Conservation (phyloP, 2,329 filamentous ascomycete species). For the Ophiostoma australiae region DNA sequence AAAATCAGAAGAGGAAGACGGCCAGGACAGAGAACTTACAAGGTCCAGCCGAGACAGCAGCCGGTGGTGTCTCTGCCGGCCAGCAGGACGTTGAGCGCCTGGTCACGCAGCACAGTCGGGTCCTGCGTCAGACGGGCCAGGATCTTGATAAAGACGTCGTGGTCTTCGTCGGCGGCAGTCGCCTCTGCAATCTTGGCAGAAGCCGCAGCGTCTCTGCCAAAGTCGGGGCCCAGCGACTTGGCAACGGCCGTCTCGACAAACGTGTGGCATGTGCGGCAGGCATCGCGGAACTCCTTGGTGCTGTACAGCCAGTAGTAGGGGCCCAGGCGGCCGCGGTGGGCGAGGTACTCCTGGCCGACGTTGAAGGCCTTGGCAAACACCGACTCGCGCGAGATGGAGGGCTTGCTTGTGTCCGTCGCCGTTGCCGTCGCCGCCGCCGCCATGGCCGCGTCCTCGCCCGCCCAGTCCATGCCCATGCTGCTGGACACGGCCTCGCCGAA, state of each 20-base stretch:
- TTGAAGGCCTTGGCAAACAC: constrained; percentile 9
- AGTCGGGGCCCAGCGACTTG: not conserved
- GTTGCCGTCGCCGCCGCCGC: too few species aligned
- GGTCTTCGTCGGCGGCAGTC: not conserved
- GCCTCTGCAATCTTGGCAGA: not conserved
- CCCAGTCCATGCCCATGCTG: constrained; percentile 9
- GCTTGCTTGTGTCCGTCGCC: not conserved
- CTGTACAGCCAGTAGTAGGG: constrained; percentile 16
- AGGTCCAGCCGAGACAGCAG: constrained; percentile 11
- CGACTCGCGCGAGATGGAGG: not conserved
- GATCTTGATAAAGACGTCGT: not conserved
- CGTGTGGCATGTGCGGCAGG: not conserved
- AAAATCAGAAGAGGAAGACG: not conserved
- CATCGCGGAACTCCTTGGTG: constrained; percentile 7
- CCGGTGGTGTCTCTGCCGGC: constrained; percentile 16
- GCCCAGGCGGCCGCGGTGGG: constrained; percentile 14
- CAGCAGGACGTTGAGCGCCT: constrained; percentile 13
- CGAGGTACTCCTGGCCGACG: constrained; percentile 4
- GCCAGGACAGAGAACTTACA: not conserved
- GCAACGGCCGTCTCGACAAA: constrained; percentile 13
- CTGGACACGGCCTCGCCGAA: constrained; percentile 9
- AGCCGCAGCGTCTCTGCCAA: not conserved
- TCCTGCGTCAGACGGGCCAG: constrained; percentile 12
- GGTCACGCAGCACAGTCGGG: constrained; percentile 6
- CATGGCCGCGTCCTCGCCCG: not conserved